A percentile compares a stretch with the other conserved stretches of the same genome.
Conservation (phyloP, 2,329 filamentous ascomycete species). For the Scedosporium apiospermum region DNA sequence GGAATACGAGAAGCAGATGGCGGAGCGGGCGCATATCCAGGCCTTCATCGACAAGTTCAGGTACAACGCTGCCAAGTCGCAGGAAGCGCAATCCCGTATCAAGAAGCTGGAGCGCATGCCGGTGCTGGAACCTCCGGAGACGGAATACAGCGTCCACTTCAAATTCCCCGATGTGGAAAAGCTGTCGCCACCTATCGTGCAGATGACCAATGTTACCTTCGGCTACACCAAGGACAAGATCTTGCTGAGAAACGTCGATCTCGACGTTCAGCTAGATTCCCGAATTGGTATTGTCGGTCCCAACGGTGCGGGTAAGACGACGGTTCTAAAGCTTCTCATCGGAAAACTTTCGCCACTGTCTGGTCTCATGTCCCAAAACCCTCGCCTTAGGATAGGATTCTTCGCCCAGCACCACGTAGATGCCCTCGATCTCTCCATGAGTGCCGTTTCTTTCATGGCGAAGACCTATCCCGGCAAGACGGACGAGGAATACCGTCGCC, state of each 20-base stretch:
- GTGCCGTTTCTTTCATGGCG: constrained; percentile 93
- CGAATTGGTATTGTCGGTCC: constrained; percentile 98
- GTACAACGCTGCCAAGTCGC: constrained; percentile 98
- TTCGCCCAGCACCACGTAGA: constrained; percentile 99
- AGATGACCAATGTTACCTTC: constrained; percentile 89
- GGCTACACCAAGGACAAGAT: constrained; percentile 75
- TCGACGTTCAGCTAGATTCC: constrained; percentile 95
- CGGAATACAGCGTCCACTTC: constrained; percentile 94
- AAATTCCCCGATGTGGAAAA: constrained; percentile 97
- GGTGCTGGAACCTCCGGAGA: constrained; percentile 78
- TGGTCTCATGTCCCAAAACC: constrained; percentile 80
- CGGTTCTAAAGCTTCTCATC: constrained; percentile 94
- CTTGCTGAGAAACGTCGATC: constrained; percentile 76
- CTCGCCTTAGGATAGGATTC: constrained; percentile 84
- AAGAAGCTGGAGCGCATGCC: constrained; percentile 99
- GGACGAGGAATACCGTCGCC: constrained; percentile 93
- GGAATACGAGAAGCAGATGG: constrained; percentile 99
- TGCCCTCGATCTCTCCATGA: constrained; percentile 79
- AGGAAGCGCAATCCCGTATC: constrained; percentile 95
- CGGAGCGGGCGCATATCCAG: constrained; percentile 82
- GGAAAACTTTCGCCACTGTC: constrained; percentile 67
- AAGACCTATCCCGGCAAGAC: constrained; percentile 82
- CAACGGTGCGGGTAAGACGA: constrained; percentile 98
- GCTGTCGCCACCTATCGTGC: constrained; percentile 91
- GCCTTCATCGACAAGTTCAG: constrained; percentile 99